Evolutionary conservation across 2,329 filamentous ascomycete genomes (phyloP).

Genomic region (Lachnellula suecica): DNA sequence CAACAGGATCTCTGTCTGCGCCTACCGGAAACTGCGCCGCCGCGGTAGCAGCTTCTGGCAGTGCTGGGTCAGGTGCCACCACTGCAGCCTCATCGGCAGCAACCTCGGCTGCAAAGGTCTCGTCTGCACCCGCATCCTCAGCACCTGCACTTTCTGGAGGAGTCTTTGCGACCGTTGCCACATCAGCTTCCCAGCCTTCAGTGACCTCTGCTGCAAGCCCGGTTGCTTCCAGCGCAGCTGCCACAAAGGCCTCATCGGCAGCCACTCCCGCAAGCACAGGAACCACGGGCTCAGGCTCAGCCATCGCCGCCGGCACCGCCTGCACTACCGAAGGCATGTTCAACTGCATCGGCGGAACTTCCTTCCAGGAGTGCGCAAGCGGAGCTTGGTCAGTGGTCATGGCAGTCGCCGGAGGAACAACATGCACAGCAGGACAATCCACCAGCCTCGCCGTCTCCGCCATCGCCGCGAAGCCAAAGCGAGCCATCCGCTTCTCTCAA

Average conservation of each 20-base stretch:
- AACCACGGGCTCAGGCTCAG: slow-evolving; percentile 20
- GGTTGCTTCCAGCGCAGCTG: slow-evolving; percentile 19
- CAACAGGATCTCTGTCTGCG: slow-evolving; percentile 12
- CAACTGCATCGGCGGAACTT: slow-evolving; percentile 51
- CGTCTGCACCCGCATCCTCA: slow-evolving; percentile 6
- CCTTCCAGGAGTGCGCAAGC: slow-evolving; percentile 55
- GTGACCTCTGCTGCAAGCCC: slow-evolving; percentile 18
- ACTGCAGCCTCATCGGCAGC: slow-evolving; percentile 8
- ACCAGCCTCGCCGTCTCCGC: slow-evolving; percentile 38
- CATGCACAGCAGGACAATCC: slow-evolving; percentile 43
- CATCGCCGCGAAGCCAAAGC: slow-evolving; percentile 18
- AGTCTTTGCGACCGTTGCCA: slow-evolving; percentile 30
- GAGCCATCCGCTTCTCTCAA: slow-evolving; percentile 25
- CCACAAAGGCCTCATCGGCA: slow-evolving; percentile 19
- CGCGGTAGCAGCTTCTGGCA: slow-evolving; percentile 16
- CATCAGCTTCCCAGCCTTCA: slow-evolving; percentile 23
- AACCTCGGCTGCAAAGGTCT: slow-evolving; percentile 5
- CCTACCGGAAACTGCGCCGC: slow-evolving; percentile 29
- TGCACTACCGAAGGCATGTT: slow-evolving; percentile 51
- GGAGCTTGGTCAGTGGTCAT: slow-evolving; percentile 48
- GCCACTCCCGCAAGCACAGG: slow-evolving; percentile 23
- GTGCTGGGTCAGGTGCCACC: slow-evolving; percentile 17
- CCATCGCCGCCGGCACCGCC: slow-evolving; percentile 39
- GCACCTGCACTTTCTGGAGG: slow-evolving; percentile 25
- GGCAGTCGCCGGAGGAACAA: slow-evolving; percentile 44